These are phyloP conservation scores for Apiospora kogelbergensis DNA, from an alignment of 2,329 filamentous ascomycete species.

Conservation along the genomic window DNA sequence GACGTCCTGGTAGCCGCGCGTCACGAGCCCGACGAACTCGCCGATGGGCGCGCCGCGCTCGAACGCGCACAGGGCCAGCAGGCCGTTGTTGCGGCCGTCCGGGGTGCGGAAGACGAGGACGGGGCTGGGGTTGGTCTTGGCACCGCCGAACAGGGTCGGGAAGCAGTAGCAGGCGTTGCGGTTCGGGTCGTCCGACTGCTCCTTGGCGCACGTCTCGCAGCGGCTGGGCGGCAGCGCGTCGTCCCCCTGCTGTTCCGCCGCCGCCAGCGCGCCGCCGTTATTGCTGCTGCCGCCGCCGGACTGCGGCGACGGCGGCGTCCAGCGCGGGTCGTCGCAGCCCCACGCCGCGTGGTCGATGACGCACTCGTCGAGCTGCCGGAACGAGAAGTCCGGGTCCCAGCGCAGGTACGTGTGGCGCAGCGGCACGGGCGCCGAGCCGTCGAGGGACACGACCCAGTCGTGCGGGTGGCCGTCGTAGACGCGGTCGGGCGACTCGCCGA, in stretches of 20 bases:
- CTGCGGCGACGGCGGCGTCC: constrained; percentile 30
- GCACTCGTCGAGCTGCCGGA: constrained; percentile 49
- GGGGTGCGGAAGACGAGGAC: constrained; percentile 54
- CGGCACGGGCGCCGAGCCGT: constrained; percentile 39
- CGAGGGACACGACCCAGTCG: constrained; percentile 49
- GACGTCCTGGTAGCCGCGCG: constrained; percentile 48
- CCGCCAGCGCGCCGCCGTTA: constrained; percentile 20
- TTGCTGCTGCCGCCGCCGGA: constrained; percentile 21
- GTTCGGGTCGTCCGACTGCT: constrained; percentile 49
- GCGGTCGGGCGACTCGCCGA: constrained; percentile 40
- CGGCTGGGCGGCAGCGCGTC: constrained; percentile 27
- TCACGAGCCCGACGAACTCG: constrained; percentile 56
- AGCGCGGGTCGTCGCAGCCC: constrained; percentile 50
- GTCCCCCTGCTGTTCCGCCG: background rate
- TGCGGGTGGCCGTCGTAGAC: constrained; percentile 49
- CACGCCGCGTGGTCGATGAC: constrained; percentile 48
- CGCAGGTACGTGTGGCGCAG: constrained; percentile 46
- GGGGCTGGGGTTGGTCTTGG: constrained; percentile 37
- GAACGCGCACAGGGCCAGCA: constrained; percentile 46
- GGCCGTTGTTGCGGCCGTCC: constrained; percentile 55
- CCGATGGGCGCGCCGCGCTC: constrained; percentile 52
- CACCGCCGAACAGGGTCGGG: constrained; percentile 49
- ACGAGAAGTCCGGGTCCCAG: constrained; percentile 46
- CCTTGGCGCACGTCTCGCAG: constrained; percentile 45
- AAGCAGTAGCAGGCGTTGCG: constrained; percentile 54